Percentiles rank a stretch among this genome's conserved stretches.
Evolutionary conservation across 2,329 filamentous ascomycete species (phyloP).

Genomic region (Fusarium xyrophilum): DNA sequence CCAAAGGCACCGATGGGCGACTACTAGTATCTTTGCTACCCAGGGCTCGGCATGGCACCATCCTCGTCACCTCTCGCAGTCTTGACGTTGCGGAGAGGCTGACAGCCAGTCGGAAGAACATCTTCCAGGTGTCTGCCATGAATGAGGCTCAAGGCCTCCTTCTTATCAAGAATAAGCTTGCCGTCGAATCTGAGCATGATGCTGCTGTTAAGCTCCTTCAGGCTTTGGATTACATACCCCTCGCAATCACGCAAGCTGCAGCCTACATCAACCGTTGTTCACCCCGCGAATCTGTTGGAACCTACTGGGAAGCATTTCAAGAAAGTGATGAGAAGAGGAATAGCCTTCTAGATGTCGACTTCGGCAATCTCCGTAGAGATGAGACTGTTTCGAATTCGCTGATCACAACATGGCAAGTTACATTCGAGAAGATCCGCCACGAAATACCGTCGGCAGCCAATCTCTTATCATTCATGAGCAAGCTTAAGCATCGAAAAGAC

Average conservation of each 20-base stretch:
- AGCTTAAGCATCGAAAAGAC: fast-evolving
- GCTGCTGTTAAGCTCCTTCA: slow-evolving; percentile 18
- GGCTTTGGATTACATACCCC: slow-evolving; percentile 41
- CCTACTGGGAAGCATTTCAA: slow-evolving; percentile 44
- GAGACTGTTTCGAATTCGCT: slow-evolving; percentile 18
- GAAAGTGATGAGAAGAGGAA: slow-evolving; percentile 40
- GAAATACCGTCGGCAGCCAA: slow-evolving; percentile 2
- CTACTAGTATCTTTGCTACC: slow-evolving; percentile 23
- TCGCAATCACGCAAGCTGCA: slow-evolving; percentile 44
- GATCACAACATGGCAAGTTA: slow-evolving; percentile 14
- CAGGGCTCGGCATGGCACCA: not conserved
- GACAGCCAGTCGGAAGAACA: slow-evolving; percentile 3
- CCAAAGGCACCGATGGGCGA: not conserved
- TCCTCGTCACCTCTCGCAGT: slow-evolving; percentile 33
- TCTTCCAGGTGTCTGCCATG: slow-evolving; percentile 22
- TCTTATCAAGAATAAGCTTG: slow-evolving; percentile 29
- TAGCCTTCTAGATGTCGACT: slow-evolving; percentile 39
- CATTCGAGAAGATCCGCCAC: slow-evolving; percentile 9
- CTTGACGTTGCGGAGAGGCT: slow-evolving; percentile 18
- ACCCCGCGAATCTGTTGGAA: slow-evolving; percentile 33
- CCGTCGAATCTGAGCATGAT: not conserved
- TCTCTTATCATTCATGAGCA: slow-evolving; percentile 20
- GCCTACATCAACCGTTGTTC: slow-evolving; percentile 39
- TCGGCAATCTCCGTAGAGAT: slow-evolving; percentile 29
- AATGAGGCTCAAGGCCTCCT: slow-evolving; percentile 3